Base-by-base conservation (phyloP, 495 filamentous ascomycete species). In the Jackrogersella multiformis region DNA sequence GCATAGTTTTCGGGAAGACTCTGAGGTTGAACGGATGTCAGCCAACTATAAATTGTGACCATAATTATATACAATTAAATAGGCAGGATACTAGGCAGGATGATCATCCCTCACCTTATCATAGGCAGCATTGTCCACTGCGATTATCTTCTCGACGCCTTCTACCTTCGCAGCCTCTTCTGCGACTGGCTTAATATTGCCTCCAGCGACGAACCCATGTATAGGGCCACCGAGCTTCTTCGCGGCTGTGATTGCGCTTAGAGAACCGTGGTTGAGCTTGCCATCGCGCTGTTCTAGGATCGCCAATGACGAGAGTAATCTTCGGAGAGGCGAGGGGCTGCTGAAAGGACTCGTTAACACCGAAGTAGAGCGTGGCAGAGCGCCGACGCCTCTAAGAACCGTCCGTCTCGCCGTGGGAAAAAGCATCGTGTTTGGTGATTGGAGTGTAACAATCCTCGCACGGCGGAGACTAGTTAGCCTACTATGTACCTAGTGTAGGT, bases 211-310 rank as follows among this genome's bases (percentile, higher is more conserved):
- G 70, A 99, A 94, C 8, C 82, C 95, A 57, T 93, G 94, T 45
- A 98, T 83, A 0, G 90, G 81, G 0, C 93, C 94, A 44, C 95
- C 94, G 3, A 98, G 82, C 74, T 92, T 94, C 75, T 88, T 84
- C 18, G 93, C 96, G 4, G 96, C 95, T 3, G 90, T 92, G 46
- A 99, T 84, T 38, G 93, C 91, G 64, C 92, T 89, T 12, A 97
- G 82, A 2, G 95, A 97, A 1, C 91, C 89, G 65, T 81, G 77
- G 70, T 91, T 90, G 66, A 99, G 85, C 77, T 93, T 88, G 62
- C 96, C 95, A 70, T 96, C 91, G 74, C 89, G 89, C 78, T 99
- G 95, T 78, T 99, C 95, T 64, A 99, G 88, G 42, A 98, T 80
- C 36, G 94, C 94, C 35, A 99, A 87, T 44, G 92, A 93, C 42